Percentiles rank a stretch among this genome's conserved stretches.
These are phyloP conservation scores for Rhododendron griersonianum DNA, from an alignment of 148 eudicot genomes.

Conservation along the genomic window DNA sequence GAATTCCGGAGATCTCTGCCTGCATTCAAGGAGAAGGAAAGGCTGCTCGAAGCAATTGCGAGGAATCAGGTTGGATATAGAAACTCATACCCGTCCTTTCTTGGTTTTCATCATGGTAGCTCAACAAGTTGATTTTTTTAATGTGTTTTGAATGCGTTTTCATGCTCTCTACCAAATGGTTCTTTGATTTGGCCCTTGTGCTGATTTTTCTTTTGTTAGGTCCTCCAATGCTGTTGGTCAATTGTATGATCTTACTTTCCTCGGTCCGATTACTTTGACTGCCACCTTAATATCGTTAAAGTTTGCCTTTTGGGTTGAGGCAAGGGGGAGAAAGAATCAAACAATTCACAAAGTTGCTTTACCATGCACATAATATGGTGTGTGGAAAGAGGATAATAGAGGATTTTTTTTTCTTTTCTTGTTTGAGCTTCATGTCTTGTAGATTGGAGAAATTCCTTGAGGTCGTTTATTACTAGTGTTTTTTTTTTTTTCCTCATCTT, in stretches of 20 bases:
- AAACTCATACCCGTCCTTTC: constrained; percentile 2
- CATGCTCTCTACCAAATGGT: background rate
- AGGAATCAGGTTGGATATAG: constrained; percentile 65
- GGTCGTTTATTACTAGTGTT: background rate
- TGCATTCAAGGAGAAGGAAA: constrained; percentile 86
- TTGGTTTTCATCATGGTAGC: background rate
- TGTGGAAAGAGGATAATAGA: background rate
- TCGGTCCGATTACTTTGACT: background rate
- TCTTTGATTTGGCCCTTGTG: background rate
- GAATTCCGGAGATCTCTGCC: constrained; percentile 88
- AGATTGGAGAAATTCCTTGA: background rate
- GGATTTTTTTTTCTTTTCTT: background rate
- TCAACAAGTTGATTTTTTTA: background rate
- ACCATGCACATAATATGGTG: background rate
- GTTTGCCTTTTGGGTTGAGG: constrained; percentile 2
- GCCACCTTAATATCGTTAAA: background rate
- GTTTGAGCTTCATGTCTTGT: background rate
- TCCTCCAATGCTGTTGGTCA: background rate
- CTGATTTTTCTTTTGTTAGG: background rate
- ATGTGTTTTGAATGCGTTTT: background rate
- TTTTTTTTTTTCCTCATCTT: background rate
- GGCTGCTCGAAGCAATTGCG: constrained; percentile 93
- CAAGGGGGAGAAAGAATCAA: background rate
- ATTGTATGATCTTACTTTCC: background rate
- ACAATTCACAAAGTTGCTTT: background rate